A percentile compares a stretch with the other conserved stretches of the same genome.
phyloP scores from a whole-genome alignment of 2,329 filamentous ascomycete genomes.

The Verticillium tricorpus region DNA sequence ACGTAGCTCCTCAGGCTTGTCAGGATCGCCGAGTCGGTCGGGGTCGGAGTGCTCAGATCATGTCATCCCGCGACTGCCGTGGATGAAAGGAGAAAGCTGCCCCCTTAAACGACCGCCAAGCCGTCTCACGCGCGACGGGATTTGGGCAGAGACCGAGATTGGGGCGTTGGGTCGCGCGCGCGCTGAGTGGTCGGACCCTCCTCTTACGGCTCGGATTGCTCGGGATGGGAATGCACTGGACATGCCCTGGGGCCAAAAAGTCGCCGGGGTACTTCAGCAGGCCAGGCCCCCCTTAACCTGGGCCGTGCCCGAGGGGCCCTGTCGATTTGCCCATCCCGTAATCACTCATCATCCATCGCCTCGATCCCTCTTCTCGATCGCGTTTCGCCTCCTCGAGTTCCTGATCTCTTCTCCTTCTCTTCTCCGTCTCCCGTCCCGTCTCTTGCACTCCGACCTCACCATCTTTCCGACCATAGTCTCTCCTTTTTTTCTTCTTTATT shows the following conservation, averaged over 20 bases:
- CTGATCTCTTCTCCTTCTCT: constrained; percentile 4
- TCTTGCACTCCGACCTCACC: constrained; percentile 5
- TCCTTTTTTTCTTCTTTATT: constrained; percentile 1
- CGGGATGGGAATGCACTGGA: not conserved
- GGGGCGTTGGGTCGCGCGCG: not conserved
- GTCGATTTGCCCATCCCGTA: constrained; percentile 2
- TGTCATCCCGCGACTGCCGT: not conserved
- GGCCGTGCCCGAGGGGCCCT: not conserved
- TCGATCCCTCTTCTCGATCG: not conserved
- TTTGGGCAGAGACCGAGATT: not conserved
- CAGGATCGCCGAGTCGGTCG: not conserved
- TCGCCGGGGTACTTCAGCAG: not conserved
- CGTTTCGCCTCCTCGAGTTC: constrained; percentile 1
- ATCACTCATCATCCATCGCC: constrained; percentile 7
- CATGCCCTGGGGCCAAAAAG: not conserved
- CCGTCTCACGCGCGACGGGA: constrained; percentile 1
- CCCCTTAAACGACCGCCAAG: not conserved
- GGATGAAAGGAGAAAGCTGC: no score
- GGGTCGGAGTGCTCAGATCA: not conserved
- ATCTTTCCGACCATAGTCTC: constrained; percentile 1
- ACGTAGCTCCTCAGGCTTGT: not conserved
- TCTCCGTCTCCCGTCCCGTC: constrained; percentile 5
- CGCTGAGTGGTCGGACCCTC: not conserved
- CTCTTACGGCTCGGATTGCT: not conserved
- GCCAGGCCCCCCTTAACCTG: not conserved